A percentile compares a stretch with the other conserved stretches of the same genome.
Conservation (phyloP, 2,329 filamentous ascomycete species). For the Fusarium sp. region DNA sequence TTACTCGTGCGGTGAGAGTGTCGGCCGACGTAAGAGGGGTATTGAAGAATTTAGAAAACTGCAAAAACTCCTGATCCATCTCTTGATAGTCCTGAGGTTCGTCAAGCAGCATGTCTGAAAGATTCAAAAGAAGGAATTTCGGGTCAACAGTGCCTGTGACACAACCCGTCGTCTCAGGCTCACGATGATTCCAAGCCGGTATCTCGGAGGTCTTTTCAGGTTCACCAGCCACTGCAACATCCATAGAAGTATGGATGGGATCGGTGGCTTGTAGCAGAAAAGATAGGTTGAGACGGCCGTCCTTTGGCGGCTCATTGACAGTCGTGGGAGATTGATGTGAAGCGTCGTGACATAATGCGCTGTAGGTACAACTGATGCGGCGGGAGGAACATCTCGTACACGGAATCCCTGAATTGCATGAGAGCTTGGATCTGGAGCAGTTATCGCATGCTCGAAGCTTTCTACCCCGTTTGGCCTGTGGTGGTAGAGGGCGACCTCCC, state of each 20-base stretch:
- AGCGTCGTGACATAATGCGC: constrained; percentile 17
- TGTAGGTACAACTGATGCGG: constrained; percentile 18
- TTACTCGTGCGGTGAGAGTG: neutral
- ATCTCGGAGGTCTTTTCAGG: constrained; percentile 17
- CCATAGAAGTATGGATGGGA: constrained; percentile 12
- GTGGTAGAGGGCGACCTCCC: constrained; percentile 15
- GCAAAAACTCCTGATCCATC: fast-evolving
- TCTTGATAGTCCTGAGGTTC: neutral
- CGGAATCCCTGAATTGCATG: constrained; percentile 8
- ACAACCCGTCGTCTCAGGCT: neutral
- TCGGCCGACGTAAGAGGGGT: neutral
- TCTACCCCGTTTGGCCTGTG: constrained; percentile 24
- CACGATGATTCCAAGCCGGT: constrained; percentile 10
- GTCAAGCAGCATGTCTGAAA: constrained; percentile 22
- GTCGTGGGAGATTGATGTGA: neutral
- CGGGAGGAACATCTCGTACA: constrained; percentile 20
- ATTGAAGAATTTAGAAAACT: neutral
- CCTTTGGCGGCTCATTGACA: neutral
- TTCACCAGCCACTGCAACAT: constrained; percentile 13
- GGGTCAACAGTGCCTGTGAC: constrained; percentile 16
- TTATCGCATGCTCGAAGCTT: constrained; percentile 33
- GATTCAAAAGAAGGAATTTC: constrained; percentile 15
- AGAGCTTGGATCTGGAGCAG: constrained; percentile 11
- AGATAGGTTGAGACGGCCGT: neutral
- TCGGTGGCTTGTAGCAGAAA: constrained; percentile 27